Base-by-base conservation (phyloP, 495 filamentous ascomycete species). In the Hypomontagnella monticulosa region DNA sequence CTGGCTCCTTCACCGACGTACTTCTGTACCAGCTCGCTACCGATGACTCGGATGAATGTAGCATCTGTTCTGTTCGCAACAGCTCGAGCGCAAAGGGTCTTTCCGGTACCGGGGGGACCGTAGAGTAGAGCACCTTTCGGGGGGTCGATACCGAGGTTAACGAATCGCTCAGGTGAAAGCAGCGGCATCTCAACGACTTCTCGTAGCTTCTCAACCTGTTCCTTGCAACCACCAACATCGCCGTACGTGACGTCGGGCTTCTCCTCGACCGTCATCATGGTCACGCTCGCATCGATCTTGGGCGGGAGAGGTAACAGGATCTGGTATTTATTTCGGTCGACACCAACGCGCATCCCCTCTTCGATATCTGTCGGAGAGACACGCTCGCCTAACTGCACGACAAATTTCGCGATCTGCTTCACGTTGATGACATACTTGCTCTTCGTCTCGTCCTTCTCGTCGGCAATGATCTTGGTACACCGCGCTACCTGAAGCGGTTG, bases 361-460 rank as follows among this genome's bases (percentile, higher is more conserved):
- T 99, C 95, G 73, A 99, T 98, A 88, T 99, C 95, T 71, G 94
- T 97, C 38, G 95, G 96, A 76, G 90, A 93, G 61, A 99, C 94
- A 47, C 96, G 89, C 76, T 99, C 95, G 66, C 95, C 95, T 50
- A 99, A 87, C 79, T 98, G 96, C 72, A 99, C 95, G 43, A 99
- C 95, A 71, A 99, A 99, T 80, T 99, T 99, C 75, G 95, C 95
- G 63, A 99, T 98, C 76, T 99, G 95, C 81, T 99, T 99, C 67
- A 99, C 95, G 78, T 98, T 99, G 85, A 99, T 99, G 73, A 99
- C 93, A 83, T 99, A 99, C 88, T 98, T 98, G 86, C 90, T 95
- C 87, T 99, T 99, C 69, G 97, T 92, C 30, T 89, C 80, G 80
- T 99, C 93, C 80, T 96, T 95, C 75, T 97, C 95, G 78, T 97